These are phyloP conservation scores for Coemansia sp. DNA, from an alignment of 192 early-diverging fungal species.

Conservation along the genomic window DNA sequence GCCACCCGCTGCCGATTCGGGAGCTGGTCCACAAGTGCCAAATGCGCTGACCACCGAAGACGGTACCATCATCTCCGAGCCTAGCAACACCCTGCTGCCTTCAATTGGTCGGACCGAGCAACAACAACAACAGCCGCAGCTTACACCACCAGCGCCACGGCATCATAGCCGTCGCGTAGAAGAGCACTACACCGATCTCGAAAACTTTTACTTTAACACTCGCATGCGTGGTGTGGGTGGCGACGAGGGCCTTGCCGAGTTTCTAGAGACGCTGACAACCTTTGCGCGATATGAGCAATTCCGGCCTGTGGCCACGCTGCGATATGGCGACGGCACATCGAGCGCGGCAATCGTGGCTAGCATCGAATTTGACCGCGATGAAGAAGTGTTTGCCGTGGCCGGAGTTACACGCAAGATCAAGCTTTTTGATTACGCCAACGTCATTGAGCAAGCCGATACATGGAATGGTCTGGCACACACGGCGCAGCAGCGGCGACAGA, in stretches of 20 bases:
- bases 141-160: slow-evolving; percentile 2
- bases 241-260: slow-evolving; percentile 47
- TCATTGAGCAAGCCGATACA: slow-evolving; percentile 49
- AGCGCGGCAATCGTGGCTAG: slow-evolving; percentile 84
- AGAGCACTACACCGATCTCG: slow-evolving; percentile 71
- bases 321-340: slow-evolving; percentile 73
- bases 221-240: slow-evolving; percentile 53
- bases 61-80: background rate
- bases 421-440: slow-evolving; percentile 79
- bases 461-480: slow-evolving; percentile 41
- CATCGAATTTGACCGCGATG: slow-evolving; percentile 93
- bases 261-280: slow-evolving; percentile 63
- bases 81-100: background rate
- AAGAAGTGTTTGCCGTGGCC: slow-evolving; percentile 91
- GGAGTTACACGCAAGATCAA: slow-evolving; percentile 93
- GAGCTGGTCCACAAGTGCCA: slow-evolving; percentile 41
- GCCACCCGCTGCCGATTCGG: slow-evolving; percentile 13
- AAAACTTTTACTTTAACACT: slow-evolving; percentile 71
- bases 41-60: slow-evolving; percentile 20
- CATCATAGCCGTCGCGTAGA: slow-evolving; percentile 52
- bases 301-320: slow-evolving; percentile 72
- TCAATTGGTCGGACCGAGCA: background rate
- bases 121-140: background rate
- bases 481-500: slow-evolving; percentile 23
- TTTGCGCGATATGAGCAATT: slow-evolving; percentile 72